Evolutionary conservation across 2,329 filamentous ascomycete species (phyloP).

Genomic region (Zelopaecilomyces penicillatus): DNA sequence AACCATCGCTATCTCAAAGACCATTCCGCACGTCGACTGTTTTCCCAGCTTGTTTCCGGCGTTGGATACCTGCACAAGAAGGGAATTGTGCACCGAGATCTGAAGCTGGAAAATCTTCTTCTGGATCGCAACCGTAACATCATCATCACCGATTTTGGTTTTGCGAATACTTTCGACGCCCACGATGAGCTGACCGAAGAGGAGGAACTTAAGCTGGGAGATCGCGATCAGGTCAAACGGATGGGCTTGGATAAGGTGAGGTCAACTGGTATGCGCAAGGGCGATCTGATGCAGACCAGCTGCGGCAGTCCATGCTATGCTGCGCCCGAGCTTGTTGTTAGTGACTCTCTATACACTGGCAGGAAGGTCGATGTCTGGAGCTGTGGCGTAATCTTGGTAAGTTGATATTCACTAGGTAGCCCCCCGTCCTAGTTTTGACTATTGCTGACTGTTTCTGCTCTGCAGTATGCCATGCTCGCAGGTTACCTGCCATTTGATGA

Average conservation of each 20-base stretch:
- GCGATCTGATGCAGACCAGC: conserved; percentile 97
- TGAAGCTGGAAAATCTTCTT: conserved; percentile 93
- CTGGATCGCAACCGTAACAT: conserved; percentile 96
- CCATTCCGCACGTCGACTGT: conserved; percentile 77
- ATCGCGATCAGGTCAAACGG: conserved; percentile 81
- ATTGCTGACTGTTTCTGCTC: neutral
- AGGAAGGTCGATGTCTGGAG: conserved; percentile 99
- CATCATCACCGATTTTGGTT: conserved; percentile 98
- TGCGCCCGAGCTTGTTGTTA: conserved; percentile 92
- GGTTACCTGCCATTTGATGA: conserved; percentile 97
- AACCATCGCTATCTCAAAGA: conserved; percentile 97
- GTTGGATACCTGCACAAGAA: conserved; percentile 98
- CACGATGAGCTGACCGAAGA: conserved; percentile 81
- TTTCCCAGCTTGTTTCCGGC: conserved; percentile 91
- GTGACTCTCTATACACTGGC: conserved; percentile 92
- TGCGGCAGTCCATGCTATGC: conserved; percentile 98
- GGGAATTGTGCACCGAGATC: conserved; percentile 92
- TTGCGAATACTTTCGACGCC: conserved; percentile 94
- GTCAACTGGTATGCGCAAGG: conserved; percentile 67
- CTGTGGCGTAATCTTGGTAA: conserved; percentile 93
- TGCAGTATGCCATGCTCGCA: conserved; percentile 96
- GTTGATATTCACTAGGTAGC: conserved; percentile 25
- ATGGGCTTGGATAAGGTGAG: conserved; percentile 76
- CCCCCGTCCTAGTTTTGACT: neutral
- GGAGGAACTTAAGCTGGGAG: conserved; percentile 76